Conservation (phyloP, 768 basidiomycete species). For the Mycena galopus region DNA sequence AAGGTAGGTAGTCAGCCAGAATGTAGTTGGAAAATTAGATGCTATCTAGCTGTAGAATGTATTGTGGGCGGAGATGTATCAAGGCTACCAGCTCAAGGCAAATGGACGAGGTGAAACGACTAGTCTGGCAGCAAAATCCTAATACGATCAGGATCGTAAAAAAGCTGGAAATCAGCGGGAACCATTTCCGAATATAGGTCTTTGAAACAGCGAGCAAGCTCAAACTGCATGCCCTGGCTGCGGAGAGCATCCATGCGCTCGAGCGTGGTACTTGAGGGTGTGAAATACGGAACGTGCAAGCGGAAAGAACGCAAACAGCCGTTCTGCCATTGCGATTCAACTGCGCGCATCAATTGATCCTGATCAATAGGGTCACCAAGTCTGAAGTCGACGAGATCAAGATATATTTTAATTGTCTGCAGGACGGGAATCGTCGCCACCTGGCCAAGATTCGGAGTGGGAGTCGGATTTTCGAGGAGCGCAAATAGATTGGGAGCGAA, state of each 20-base stretch:
- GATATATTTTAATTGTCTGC: not conserved
- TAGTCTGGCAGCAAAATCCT: too few species aligned
- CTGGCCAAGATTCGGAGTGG: too few species aligned
- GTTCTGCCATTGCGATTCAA: slow-evolving; percentile 3
- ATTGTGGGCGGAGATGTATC: too few species aligned
- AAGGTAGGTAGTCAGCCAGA: too few species aligned
- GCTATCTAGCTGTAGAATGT: too few species aligned
- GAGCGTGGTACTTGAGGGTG: not conserved
- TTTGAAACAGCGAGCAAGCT: not conserved
- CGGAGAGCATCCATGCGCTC: slow-evolving; percentile 1
- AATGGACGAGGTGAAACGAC: too few species aligned
- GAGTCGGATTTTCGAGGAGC: not conserved
- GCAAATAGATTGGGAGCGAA: not conserved
- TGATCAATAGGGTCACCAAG: not conserved
- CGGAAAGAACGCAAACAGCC: slow-evolving; percentile 11
- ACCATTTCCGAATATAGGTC: not conserved
- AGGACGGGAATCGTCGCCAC: not conserved
- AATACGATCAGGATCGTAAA: not conserved
- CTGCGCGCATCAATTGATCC: not conserved
- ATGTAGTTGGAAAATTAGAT: too few species aligned
- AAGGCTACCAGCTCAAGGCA: too few species aligned
- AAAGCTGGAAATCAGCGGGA: not conserved
- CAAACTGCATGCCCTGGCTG: slow-evolving; percentile 6
- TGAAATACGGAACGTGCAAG: not conserved
- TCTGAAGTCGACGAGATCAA: not conserved